Evolutionary conservation across 345 rosid species (phyloP), one percentile per base, ranked within the genome.

Genomic region (Gossypium ekmanianum): DNA sequence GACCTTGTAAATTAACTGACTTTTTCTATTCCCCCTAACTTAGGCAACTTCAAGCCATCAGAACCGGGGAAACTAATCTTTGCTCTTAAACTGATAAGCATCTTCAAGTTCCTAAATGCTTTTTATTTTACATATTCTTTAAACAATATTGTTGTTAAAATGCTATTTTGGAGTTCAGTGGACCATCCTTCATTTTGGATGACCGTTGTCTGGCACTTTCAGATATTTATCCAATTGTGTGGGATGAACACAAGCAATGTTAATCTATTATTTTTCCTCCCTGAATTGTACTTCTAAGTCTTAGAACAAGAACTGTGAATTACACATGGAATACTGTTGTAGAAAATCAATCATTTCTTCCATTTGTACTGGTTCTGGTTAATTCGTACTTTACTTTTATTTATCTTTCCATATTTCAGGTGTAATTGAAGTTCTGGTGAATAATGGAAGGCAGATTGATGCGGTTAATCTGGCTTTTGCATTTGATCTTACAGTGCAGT

Each of bases 381-480:
- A 24, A 58, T 20, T 20, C 11, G 12, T 55, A 55, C 9, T 18
- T 18, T 18, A 13, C 29, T 20, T 20, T 57, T 20, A 3, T 57
- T 18, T 56, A 0, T 18, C 22, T 18, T 18, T 55, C 4, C 13
- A 59, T 59, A 59, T 59, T 59, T 59, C 64, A 59, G 64, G 64
- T 59, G 14, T 59, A 26, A 59, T 59, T 59, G 41, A 59, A 26
- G 64, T 59, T 12, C 64, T 41, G 67, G 76, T 89, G 43, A 88
- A 84, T 79, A 88, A 90, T 84, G 97, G 96, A 77, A 93, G 97
- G 75, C 99, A 93, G 74, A 91, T 95, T 72, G 99, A 95, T 88
- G 98, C 99, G 5, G 93, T 95, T 75, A 95, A 93, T 85, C 75
- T 93, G 87, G 98, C 99, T 67, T 95, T 93, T 84, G 96, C 97